Conservation (phyloP, 352 stramenopile genomes). For the Aphanomyces cochlioides region DNA sequence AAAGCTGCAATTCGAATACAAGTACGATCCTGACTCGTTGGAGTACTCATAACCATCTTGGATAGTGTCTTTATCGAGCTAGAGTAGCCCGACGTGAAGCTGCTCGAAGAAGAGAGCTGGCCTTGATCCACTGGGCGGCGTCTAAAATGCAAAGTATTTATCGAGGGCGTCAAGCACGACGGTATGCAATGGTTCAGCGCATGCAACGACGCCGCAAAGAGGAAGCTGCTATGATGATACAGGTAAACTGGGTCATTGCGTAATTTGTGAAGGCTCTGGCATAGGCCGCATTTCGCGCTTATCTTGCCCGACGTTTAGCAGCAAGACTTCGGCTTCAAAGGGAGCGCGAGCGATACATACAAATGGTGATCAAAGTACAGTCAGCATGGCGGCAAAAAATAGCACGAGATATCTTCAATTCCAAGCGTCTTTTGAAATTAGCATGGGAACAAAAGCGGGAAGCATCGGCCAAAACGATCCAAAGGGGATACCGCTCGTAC, state of each 20-base stretch:
- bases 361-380: constrained; percentile 27
- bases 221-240: constrained; percentile 26
- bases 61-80: constrained; percentile 51
- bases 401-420: constrained; percentile 13
- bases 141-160: constrained; percentile 61
- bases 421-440: constrained; percentile 5
- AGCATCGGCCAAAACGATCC: background rate
- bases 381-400: constrained; percentile 12
- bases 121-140: constrained; percentile 50
- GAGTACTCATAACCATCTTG: background rate
- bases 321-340: constrained; percentile 5
- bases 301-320: constrained; percentile 7
- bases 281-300: constrained; percentile 17
- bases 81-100: constrained; percentile 45
- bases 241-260: background rate
- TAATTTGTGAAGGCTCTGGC: background rate
- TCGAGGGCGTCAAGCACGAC: constrained; percentile 35
- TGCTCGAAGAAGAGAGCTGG: constrained; percentile 46
- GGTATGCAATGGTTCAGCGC: constrained; percentile 19
- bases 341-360: background rate
- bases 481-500: background rate
- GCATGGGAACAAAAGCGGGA: background rate
- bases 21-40: constrained; percentile 4
- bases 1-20: constrained; percentile 63
- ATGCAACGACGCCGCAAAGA: constrained; percentile 14